These are phyloP conservation scores for Xylaria sp. DNA, from an alignment of 2,329 filamentous ascomycete genomes.

Conservation along the genomic window DNA sequence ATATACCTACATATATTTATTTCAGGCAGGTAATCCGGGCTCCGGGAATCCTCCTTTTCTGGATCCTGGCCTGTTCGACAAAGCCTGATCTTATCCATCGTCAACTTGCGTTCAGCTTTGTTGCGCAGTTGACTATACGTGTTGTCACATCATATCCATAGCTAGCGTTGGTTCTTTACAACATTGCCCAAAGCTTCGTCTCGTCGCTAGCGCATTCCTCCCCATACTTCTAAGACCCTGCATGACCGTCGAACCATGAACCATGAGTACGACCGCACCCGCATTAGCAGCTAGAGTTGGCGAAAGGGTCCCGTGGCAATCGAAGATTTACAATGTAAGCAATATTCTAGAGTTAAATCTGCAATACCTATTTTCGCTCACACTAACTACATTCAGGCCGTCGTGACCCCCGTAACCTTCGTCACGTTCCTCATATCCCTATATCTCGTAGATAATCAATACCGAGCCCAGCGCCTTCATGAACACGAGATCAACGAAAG, in stretches of 20 bases:
- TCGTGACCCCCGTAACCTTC: slow-evolving; percentile 72
- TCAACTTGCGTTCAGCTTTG: not conserved
- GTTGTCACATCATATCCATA: not conserved
- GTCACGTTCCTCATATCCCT: slow-evolving; percentile 73
- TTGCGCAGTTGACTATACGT: not conserved
- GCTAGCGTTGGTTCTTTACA: not conserved
- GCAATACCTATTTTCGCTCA: not conserved
- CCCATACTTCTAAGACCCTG: slow-evolving; percentile 1
- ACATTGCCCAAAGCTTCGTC: not conserved
- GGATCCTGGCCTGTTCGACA: not conserved
- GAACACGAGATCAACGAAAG: slow-evolving; percentile 32
- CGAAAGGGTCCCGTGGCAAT: slow-evolving; percentile 26
- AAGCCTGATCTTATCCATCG: not conserved
- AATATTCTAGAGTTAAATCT: not conserved
- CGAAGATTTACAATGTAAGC: slow-evolving; percentile 42
- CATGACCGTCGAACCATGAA: not conserved
- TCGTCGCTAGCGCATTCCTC: not conserved
- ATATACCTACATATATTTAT: not conserved
- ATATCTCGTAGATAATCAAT: slow-evolving; percentile 67
- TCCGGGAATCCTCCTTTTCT: not conserved
- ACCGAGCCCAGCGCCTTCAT: slow-evolving; percentile 59
- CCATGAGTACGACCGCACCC: slow-evolving; percentile 16
- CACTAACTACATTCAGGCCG: slow-evolving; percentile 46
- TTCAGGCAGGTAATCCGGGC: too few relatives aligned
- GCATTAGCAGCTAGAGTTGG: slow-evolving; percentile 6